phyloP scores from a whole-genome alignment of 2,329 filamentous ascomycete species.

The Penicillium sp. region DNA sequence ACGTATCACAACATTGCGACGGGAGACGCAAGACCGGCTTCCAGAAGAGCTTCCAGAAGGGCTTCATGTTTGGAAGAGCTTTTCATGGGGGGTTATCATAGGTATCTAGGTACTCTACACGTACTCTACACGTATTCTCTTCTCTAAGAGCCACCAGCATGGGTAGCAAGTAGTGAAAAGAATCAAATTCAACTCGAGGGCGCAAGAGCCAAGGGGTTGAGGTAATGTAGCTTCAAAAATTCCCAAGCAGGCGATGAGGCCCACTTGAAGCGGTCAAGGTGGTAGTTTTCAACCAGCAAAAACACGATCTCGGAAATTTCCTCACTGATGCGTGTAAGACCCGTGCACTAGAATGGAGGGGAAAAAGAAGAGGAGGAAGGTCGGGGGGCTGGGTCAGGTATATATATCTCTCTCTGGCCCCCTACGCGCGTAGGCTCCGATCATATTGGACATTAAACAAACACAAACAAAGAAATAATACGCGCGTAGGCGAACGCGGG shows the following conservation, averaged over 20 bases:
- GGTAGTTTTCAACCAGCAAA: slow-evolving; percentile 90
- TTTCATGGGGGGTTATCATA: too few relatives aligned
- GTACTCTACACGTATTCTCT: not conserved
- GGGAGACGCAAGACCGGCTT: too few relatives aligned
- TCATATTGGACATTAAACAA: too few relatives aligned
- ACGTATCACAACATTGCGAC: too few relatives aligned
- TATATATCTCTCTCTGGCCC: slow-evolving; percentile 23
- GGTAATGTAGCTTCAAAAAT: slow-evolving; percentile 65
- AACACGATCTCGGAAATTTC: slow-evolving; percentile 83
- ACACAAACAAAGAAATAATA: too few relatives aligned
- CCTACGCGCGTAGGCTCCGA: too few relatives aligned
- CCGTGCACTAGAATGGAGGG: slow-evolving; percentile 52
- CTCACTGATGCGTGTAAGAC: slow-evolving; percentile 82
- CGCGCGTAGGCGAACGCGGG: too few relatives aligned
- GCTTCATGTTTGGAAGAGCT: too few relatives aligned
- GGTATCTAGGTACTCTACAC: too few relatives aligned
- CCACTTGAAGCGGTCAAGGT: slow-evolving; percentile 72
- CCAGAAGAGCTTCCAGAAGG: too few relatives aligned
- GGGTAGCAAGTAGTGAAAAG: slow-evolving; percentile 41
- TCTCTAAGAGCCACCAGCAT: slow-evolving; percentile 35
- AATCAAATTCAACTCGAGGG: slow-evolving; percentile 25
- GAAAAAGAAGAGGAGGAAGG: slow-evolving; percentile 32
- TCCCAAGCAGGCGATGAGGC: slow-evolving; percentile 66
- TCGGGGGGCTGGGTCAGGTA: not conserved
- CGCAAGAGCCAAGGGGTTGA: slow-evolving; percentile 21